Base-by-base conservation (phyloP, 2,329 filamentous ascomycete species). In the Botrytis cinerea region DNA sequence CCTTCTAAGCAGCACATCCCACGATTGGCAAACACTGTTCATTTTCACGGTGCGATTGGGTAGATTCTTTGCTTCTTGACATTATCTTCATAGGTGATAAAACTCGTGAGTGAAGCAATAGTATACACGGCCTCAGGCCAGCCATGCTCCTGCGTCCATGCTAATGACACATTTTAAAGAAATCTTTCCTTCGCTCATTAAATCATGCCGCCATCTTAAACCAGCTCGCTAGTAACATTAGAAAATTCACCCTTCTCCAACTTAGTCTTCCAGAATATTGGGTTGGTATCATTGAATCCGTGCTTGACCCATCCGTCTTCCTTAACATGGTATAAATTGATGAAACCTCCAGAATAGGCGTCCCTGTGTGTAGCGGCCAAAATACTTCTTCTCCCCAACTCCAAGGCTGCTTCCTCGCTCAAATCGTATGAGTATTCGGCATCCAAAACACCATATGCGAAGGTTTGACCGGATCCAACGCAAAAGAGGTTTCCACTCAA, bases 191-290 rank as follows among this genome's bases (percentile, higher is more conserved):
- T 62, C 54, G 28, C 68, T 61, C 73, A 48, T 70, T 32, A 63
- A 62, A 48, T 48, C 46, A 67, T 73, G 59, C 74, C 67, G 16
- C n/a, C 22, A 46, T 76, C 75, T 77, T 79, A 80, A 62, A 80
- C 77, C 73, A 81, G 71, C 72, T 81, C 78, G 74, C 80, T 81
- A 51, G 80, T 81, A 64, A 81, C 80, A 73, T 81, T 81, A 60
- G 80, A 95, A 84, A 99, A 99, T 87, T 99, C 96, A 83, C 95
- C 95, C 90, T 97, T 97, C 83, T 97, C 92, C 81, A 99, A 85
- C 90, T 99, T 99, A 68, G 95, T 98, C 88, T 97, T 92, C 96
- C 96, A 99, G 91, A 99, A 99, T 82, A 98, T 97, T 62, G 95
- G 95, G 87, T 98, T 98, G 79, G 95, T 98, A 84, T 99, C 96